Evolutionary conservation across 2,329 filamentous ascomycete genomes (phyloP), one percentile per base, ranked within the genome.

Genomic region (Phyllosticta capitalensis): DNA sequence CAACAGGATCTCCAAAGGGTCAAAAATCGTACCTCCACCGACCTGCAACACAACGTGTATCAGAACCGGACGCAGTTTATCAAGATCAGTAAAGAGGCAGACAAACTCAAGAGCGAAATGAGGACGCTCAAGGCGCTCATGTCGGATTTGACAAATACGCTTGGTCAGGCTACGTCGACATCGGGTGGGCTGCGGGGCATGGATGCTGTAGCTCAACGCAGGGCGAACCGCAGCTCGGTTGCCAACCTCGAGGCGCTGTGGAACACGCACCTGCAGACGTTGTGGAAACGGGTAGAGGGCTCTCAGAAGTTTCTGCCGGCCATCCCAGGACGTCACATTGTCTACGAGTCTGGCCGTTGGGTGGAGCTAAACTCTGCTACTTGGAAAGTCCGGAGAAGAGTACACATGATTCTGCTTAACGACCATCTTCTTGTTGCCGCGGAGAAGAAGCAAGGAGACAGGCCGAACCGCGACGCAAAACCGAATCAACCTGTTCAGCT

Each of bases 51-150:
- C 69, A 97, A 92, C 74, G 88, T 99, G 55, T 92, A 95, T 74
- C 92, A 96, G 73, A 99, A 99, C 74, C 86, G 94, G 54, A 95
- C 90, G 0, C 94, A 97, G 69, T 99, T 99, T 70, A 97, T 99
- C 79, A 95, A 95, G 74, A 97, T 99, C 73, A 96, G 92, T 71
- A 96, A 97, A 75, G 94, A 99, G 76, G 94, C 95, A 1, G 94
- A 99, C 75, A 96, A 96, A 76, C 83, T 99, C 61, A 97, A 97
- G 75, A 84, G 85, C 59, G 94, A 99, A 73, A 97, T 99, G 94
- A 84, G 90, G 56, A 89, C 89, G 6, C 82, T 99, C 30, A 85
- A 89, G 52, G 90, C 90, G 64, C 81, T 97, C 56, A 96, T 99
- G 87, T 86, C 90, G 2, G 94, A 99, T 65, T 81, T 99, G 60